Evolutionary conservation across 108 stramenopile genomes (phyloP), one percentile per base, ranked within the genome.

Genomic region (Fragilariopsis cylindrus): DNA sequence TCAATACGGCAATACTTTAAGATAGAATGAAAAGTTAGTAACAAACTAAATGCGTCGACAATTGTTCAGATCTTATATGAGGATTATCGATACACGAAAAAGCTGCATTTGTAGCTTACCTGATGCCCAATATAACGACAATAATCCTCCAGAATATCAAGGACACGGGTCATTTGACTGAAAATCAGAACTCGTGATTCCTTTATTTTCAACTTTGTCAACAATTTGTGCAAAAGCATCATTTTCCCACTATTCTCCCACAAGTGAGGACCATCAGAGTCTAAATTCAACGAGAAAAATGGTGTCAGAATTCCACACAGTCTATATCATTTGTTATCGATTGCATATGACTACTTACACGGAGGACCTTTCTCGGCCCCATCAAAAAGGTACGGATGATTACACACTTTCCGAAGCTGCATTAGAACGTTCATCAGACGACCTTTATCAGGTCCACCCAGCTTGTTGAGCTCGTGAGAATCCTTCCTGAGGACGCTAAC

Each of bases 331-430:
- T 30, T 30, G 30, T 30, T 30, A 30, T 30, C 2, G 30, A 30
- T 30, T 30, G 30, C 30, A 30, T 30, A 30, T 30, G 30, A 30
- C 30, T 30, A 71, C 71, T 71, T 71, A 71, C 71, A 87, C 0
- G 99, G 99, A 54, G 99, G 99, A 1, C 99, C 99, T 55, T 75
- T 80, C 86, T 99, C 97, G 16, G 98, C 98, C 2, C 98, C 97
- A 76, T 97, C 93, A 83, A 99, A 99, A 7, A 99, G 90, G 83
- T 99, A 99, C 1, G 99, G 99, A 88, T 99, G 99, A 79, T 99
- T 99, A 84, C 99, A 99, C 7, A 97, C 96, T 86, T 99, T 99
- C 11, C 98, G 84, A 41, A 99, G 92, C 70, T 96, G 95, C 99
- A 99, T 99, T 75, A 99, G 87, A 48, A 98, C 85, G 76, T 99